phyloP scores from a whole-genome alignment of 2,329 filamentous ascomycete genomes.

The Xylogone sp. region DNA sequence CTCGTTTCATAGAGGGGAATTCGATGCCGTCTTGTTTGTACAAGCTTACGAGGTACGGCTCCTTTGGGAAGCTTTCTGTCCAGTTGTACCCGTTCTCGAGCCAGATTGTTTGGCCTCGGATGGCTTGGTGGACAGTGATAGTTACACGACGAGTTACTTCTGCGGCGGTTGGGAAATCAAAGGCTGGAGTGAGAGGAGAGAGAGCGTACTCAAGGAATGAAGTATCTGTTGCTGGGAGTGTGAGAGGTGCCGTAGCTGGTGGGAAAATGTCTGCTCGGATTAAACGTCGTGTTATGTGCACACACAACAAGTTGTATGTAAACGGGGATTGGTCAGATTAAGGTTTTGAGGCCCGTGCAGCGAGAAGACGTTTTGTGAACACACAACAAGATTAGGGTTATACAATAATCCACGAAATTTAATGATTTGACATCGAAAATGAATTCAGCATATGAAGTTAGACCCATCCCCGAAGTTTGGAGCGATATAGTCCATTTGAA shows the following conservation, averaged over 20 bases:
- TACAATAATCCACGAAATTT: no score
- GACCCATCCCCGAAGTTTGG: no score
- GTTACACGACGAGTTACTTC: slow-evolving; percentile 31
- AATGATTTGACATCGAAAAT: no score
- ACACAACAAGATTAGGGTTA: no score
- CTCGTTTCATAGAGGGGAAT: slow-evolving; percentile 36
- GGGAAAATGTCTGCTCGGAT: background rate
- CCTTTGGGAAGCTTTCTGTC: slow-evolving; percentile 23
- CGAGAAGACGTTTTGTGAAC: no score
- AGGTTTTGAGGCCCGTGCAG: no score
- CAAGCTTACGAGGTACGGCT: slow-evolving; percentile 39
- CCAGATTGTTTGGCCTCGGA: slow-evolving; percentile 11
- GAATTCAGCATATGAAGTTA: no score
- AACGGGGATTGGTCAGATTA: no score
- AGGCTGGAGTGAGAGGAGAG: slow-evolving; percentile 11
- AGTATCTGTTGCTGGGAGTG: slow-evolving; percentile 11
- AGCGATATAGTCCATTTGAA: no score
- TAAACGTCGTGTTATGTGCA: no score
- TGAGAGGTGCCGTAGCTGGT: slow-evolving; percentile 14
- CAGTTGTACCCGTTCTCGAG: slow-evolving; percentile 28
- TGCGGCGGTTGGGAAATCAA: slow-evolving; percentile 20
- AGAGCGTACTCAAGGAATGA: slow-evolving; percentile 29
- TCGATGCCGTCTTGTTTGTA: slow-evolving; percentile 30
- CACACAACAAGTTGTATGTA: no score
- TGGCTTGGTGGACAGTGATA: slow-evolving; percentile 21